Base-by-base conservation (phyloP, 768 basidiomycete genomes). In the Boletus subcaerulescens region DNA sequence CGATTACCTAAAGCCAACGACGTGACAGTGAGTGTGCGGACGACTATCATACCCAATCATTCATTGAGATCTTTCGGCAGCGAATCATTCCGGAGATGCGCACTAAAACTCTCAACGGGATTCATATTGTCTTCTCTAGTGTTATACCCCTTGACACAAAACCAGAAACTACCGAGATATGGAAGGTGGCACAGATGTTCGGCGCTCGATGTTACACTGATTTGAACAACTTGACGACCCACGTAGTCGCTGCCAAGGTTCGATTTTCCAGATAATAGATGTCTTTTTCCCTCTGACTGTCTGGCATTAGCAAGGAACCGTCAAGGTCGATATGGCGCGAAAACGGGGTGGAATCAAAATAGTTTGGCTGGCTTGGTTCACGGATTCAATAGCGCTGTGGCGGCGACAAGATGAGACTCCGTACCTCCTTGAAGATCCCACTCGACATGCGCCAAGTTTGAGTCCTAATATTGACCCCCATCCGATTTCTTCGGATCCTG, bases 231-330 rank as follows among this genome's bases (percentile, higher is more conserved):
- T 73, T 79, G 3, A 80, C 90, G 20, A 98, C 96, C 0, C 97
- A 99, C 63, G 87, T 98, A 38, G 92, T 99, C 20, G 89, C 93
- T 20, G 90, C 87, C 10, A 92, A 93, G 80, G 91, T 91, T 57
- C 54, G 69, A 61, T 36, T 39, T 38, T 52, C 8, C 14, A 17
- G n/a, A 42, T 12, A 40, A 38, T 40, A 22, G 20, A 5, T 50
- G 45, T 50, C 50, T 38, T 56, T 56, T 52, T 38, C 46, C 39
- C 49, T 32, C 47, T 60, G 26, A 52, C 11, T 40, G 22, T 35
- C 40, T 32, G 45, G 39, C 43, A 31, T 45, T 64, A 95, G 91
- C 84, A 84, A 57, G 91, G 91, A 33, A 98, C 96, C 0, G 87
- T 88, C 60, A 99, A 99, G 73, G 93, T 96, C 1, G 87, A 93